These are phyloP conservation scores for Solanum peruvianum DNA, from an alignment of 257 asterid genomes.

Conservation along the genomic window DNA sequence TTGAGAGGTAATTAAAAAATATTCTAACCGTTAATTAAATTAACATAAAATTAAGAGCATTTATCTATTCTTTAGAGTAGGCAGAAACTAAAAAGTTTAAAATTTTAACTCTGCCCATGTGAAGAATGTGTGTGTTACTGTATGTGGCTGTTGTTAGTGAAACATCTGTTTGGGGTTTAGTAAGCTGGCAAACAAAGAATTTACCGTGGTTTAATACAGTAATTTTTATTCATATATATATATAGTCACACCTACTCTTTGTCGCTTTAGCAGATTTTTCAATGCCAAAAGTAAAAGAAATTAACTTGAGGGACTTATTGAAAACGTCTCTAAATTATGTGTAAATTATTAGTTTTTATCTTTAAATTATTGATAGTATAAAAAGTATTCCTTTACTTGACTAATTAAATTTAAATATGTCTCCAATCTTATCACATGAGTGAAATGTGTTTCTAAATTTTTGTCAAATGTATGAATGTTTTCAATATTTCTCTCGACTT, in stretches of 20 bases:
- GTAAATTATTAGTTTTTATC: too few species aligned
- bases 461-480: fast-evolving
- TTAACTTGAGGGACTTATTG: too few species aligned
- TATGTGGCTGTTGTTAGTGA: background rate
- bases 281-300: background rate
- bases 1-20: too few species aligned
- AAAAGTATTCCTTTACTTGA: too few species aligned
- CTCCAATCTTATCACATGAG: too few species aligned
- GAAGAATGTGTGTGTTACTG: background rate
- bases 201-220: background rate
- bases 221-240: background rate
- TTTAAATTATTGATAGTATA: too few species aligned
- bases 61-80: background rate
- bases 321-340: fast-evolving
- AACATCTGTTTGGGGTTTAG: background rate
- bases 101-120: background rate
- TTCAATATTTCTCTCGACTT: too few species aligned
- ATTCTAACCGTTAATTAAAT: too few species aligned
- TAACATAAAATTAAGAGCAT: too few species aligned
- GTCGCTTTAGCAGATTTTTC: background rate
- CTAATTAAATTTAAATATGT: too few species aligned
- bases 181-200: background rate
- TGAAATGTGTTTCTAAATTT: too few species aligned
- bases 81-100: background rate
- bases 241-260: background rate